Base-by-base conservation (phyloP, 345 rosid genomes). In the Barbarea vulgaris region DNA sequence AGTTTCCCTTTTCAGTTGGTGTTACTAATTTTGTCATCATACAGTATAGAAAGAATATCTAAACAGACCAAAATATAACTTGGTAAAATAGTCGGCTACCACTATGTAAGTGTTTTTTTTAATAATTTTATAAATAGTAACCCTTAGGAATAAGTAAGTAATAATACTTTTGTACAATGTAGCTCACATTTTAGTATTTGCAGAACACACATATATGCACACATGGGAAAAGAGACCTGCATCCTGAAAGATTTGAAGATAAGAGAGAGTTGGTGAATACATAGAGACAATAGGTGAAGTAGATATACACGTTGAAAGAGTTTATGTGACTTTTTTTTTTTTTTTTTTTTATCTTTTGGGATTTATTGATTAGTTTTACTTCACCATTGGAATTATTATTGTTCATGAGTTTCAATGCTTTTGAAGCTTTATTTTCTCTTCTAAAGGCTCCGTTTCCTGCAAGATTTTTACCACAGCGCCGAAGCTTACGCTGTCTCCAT, bases 401-500 rank as follows among this genome's bases (percentile, higher is more conserved):
- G 14, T 50, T 52, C 33, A 27, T n/a, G 42, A 13, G 48, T 34
- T 52, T 27, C 34, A 63, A n/a, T 64, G 65, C 37, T 54, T 72
- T 63, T 52, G 70, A 63, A 27, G 31, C 44, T 55, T 46, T 64
- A n/a, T 47, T 31, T 44, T 55, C 22, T 56, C 31, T 19, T 67
- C 33, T 14, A 15, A 25, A 51, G 46, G 70, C n/a, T 60, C 37
- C 28, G n/a, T 54, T 54, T 62, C 64, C 51, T 34, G 44, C 59
- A 77, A 37, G 36, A 46, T 42, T 34, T 76, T 79, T 18, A 78
- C 65, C 44, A 71, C 64, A 71, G 79, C 79, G 53, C 83, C 61
- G 13, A 70, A 56, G 87, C 80, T 75, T 39, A 79, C 37, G 47
- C 80, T 84, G 61, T 88, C 88, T 69, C 84, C 83, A 5, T 47